Percentiles rank a stretch among this genome's conserved stretches.
Conservation (phyloP, 139 green algal genomes). For the Chlorokybus atmophyticus region DNA sequence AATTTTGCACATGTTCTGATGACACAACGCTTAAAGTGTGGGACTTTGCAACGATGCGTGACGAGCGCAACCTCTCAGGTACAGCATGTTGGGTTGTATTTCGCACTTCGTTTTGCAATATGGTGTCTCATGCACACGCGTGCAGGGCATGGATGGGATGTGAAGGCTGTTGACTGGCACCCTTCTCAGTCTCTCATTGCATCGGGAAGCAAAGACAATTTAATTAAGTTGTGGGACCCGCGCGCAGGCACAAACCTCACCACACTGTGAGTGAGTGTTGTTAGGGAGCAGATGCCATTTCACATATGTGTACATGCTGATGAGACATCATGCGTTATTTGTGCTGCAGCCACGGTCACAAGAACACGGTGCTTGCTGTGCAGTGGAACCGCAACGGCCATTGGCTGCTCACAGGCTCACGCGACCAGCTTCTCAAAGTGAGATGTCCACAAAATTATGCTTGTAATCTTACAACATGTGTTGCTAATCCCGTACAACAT, state of each 20-base stretch:
- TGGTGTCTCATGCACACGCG: too few species aligned
- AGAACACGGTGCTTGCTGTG: slow-evolving; percentile 47
- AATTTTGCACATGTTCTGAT: slow-evolving; percentile 72
- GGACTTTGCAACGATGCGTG: slow-evolving; percentile 68
- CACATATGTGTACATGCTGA: too few species aligned
- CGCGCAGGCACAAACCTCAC: slow-evolving; percentile 35
- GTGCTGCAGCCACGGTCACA: slow-evolving; percentile 62
- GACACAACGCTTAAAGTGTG: slow-evolving; percentile 70
- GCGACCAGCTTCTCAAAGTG: slow-evolving; percentile 65
- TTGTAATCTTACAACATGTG: not conserved
- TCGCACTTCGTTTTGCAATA: too few species aligned
- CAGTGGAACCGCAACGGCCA: slow-evolving; percentile 77
- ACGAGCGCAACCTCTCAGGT: slow-evolving; percentile 40
- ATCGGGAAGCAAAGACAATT: slow-evolving; percentile 60
- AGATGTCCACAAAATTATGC: not conserved
- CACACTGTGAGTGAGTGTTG: slow-evolving; percentile 49
- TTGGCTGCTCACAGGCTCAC: slow-evolving; percentile 59
- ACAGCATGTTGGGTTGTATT: too few species aligned
- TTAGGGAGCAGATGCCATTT: too few species aligned
- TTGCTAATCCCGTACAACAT: not conserved
- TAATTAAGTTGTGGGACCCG: slow-evolving; percentile 88
- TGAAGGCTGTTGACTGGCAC: slow-evolving; percentile 83
- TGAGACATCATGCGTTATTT: too few species aligned
- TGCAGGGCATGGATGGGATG: slow-evolving; percentile 76
- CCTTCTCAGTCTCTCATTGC: slow-evolving; percentile 60